These are phyloP conservation scores for Astragalus glycyphyllos DNA, from an alignment of 306 rosid species.

Conservation along the genomic window DNA sequence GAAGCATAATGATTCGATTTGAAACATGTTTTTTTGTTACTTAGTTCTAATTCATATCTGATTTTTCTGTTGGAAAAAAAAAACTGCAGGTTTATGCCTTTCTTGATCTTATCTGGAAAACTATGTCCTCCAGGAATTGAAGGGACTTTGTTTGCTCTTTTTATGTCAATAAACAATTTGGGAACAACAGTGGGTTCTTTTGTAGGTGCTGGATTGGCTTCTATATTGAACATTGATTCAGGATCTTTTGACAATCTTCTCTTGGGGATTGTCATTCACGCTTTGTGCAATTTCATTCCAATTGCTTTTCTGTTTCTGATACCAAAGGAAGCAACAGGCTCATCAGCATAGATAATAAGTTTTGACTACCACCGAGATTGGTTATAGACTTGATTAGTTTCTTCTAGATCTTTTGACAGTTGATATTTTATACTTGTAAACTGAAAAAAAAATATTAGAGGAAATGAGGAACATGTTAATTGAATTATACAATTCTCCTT, in stretches of 20 bases:
- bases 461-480: constrained; percentile 7
- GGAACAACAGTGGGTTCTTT: constrained; percentile 76
- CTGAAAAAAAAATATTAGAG: constrained; percentile 34
- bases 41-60: constrained; percentile 14
- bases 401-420: constrained; percentile 27
- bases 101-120: constrained; percentile 80
- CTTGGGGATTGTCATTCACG: constrained; percentile 64
- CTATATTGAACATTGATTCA: constrained; percentile 68
- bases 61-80: not conserved
- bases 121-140: constrained; percentile 94
- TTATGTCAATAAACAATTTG: constrained; percentile 87
- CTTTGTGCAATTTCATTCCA: constrained; percentile 74
- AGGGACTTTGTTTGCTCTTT: constrained; percentile 89
- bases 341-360: constrained; percentile 54
- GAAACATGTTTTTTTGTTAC: no score
- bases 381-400: constrained; percentile 24
- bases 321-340: constrained; percentile 86
- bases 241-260: constrained; percentile 83
- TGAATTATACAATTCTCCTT: constrained; percentile 10
- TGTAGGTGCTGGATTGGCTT: constrained; percentile 78
- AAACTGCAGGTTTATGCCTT: constrained; percentile 87
- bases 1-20: constrained; percentile 19
- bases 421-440: constrained; percentile 42
- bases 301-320: constrained; percentile 73
- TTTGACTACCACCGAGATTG: constrained; percentile 8